phyloP scores from a whole-genome alignment of 768 basidiomycete species.

The Suillus spraguei region DNA sequence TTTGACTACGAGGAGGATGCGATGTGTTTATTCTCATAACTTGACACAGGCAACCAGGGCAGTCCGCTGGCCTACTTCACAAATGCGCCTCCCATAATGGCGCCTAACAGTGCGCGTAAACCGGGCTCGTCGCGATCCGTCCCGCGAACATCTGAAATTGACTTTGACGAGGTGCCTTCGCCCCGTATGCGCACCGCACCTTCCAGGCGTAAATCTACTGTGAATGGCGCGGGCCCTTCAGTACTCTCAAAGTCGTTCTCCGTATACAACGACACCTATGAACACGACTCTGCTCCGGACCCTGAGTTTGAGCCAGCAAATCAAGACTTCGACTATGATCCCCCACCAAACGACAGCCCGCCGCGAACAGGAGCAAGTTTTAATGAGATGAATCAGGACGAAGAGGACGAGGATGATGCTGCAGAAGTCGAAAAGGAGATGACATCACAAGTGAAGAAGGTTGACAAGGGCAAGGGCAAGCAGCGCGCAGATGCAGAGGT shows the following conservation, averaged over 20 bases:
- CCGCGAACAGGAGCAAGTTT: slow-evolving; percentile 41
- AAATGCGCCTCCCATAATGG: slow-evolving; percentile 36
- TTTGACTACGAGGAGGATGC: background rate
- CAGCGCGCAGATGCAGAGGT: slow-evolving; percentile 33
- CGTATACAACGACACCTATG: slow-evolving; percentile 1
- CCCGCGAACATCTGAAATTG: slow-evolving; percentile 52
- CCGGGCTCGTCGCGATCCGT: slow-evolving; percentile 47
- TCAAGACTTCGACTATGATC: slow-evolving; percentile 30
- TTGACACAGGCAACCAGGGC: slow-evolving; percentile 28
- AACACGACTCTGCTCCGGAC: slow-evolving; percentile 24
- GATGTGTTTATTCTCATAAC: slow-evolving; percentile 10
- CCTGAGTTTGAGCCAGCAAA: slow-evolving; percentile 32
- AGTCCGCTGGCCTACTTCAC: slow-evolving; percentile 40
- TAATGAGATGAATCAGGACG: slow-evolving; percentile 51
- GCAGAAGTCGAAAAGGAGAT: slow-evolving; percentile 38
- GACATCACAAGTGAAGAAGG: slow-evolving; percentile 22
- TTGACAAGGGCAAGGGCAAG: slow-evolving; percentile 47
- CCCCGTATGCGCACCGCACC: slow-evolving; percentile 41
- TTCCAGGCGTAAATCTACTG: slow-evolving; percentile 33
- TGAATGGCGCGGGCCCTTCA: slow-evolving; percentile 39
- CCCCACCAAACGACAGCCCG: slow-evolving; percentile 27
- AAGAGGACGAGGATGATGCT: slow-evolving; percentile 37
- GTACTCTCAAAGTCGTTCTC: slow-evolving; percentile 32
- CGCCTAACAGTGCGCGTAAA: slow-evolving; percentile 40
- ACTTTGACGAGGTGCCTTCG: slow-evolving; percentile 67